phyloP scores from a whole-genome alignment of 805 yeast species.

The Blastobotrys muscicola region DNA sequence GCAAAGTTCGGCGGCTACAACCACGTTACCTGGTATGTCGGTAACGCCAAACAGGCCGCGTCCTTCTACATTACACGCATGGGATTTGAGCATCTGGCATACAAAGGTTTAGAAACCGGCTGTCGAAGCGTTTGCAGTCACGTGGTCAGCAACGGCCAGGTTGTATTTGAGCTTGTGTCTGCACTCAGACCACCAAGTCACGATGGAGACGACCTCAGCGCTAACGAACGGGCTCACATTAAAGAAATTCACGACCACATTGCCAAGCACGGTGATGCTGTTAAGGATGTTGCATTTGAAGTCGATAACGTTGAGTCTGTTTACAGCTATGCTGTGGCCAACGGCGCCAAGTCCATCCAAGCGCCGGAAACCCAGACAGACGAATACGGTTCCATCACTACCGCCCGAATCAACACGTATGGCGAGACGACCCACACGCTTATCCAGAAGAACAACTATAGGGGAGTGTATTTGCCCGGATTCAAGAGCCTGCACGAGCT shows the following conservation, averaged over 20 bases:
- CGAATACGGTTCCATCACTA: constrained; percentile 39
- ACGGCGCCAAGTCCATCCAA: constrained; percentile 41
- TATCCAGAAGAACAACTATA: constrained; percentile 35
- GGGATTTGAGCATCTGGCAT: constrained; percentile 60
- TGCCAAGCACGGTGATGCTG: constrained; percentile 63
- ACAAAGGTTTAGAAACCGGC: constrained; percentile 60
- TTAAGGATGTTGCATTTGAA: constrained; percentile 64
- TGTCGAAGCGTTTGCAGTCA: constrained; percentile 45
- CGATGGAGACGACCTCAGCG: constrained; percentile 15
- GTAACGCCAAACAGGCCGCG: constrained; percentile 64
- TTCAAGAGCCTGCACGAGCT: constrained; percentile 21
- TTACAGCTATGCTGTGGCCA: constrained; percentile 37
- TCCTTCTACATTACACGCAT: constrained; percentile 41
- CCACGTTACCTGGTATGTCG: constrained; percentile 60
- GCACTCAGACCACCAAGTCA: constrained; percentile 25
- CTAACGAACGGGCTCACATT: constrained; percentile 21
- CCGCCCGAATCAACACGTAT: constrained; percentile 43
- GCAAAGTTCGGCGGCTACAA: constrained; percentile 37
- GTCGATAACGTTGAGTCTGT: constrained; percentile 43
- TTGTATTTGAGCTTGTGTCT: constrained; percentile 39
- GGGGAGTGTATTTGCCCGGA: constrained; percentile 46
- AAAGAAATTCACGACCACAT: constrained; percentile 39
- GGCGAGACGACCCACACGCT: constrained; percentile 68
- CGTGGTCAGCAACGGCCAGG: constrained; percentile 50
- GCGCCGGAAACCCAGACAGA: constrained; percentile 31